Evolutionary conservation across 176 grass and related monocot species (phyloP), one percentile per base, ranked within the genome.

Genomic region (Canna indica): DNA sequence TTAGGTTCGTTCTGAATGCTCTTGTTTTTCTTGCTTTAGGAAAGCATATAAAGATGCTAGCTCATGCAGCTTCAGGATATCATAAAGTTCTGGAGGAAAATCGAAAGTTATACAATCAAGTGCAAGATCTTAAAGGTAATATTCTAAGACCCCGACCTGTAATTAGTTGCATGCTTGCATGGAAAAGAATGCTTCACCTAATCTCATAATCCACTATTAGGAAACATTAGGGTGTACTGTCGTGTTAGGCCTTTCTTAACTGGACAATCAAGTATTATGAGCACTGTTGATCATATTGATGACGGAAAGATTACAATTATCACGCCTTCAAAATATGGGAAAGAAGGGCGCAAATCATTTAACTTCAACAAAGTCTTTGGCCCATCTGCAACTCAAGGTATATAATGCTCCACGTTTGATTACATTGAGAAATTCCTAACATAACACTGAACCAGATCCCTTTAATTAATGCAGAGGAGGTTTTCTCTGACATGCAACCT

Each of bases 211-310:
- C 72, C 69, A 60, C 66, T 48, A 85, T 32, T 76, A 99, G 94
- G 94, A 68, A 99, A 87, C 78, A 99, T 99, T 54, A 90, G 94
- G 74, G 94, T 99, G 57, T 99, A 99, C 73, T 99, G 94, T 76
- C 82, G 94, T 68, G 85, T 99, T 56, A 88, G 94, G 7, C 90
- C 94, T 68, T 99, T 99, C 82, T 82, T 99, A 77, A 84, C 94
- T 69, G 90, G 94, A 82, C 86, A 99, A 80, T 38, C 79, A 68
- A 93, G 84, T 80, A 83, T 74, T 20, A 15, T 33, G 7, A 93
- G 78, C 62, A 88, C 86, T 33, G 41, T 99, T 73, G 87, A 80
- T 74, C 85, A 70, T 50, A 86, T 90, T 42, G 90, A 99, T 25
- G 94, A 90, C 36, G 90, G 94, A 24, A 99, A 86, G 69, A 93